Percentiles rank a stretch among this genome's conserved stretches.
These are phyloP conservation scores for Canariomyces notabilis DNA, from an alignment of 2,329 filamentous ascomycete species.

Conservation along the genomic window DNA sequence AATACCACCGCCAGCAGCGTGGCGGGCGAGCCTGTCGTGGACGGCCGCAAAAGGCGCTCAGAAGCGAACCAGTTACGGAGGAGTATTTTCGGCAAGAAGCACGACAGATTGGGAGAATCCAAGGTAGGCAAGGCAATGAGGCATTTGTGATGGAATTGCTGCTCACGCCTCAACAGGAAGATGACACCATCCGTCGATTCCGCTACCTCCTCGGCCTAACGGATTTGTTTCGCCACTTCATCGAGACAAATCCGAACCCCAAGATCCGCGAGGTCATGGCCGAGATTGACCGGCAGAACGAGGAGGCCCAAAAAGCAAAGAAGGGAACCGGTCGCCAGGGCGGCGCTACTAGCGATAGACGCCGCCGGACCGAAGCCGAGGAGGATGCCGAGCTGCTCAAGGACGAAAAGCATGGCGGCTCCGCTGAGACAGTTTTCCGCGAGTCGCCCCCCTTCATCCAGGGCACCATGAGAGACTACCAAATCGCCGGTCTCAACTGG, in stretches of 20 bases:
- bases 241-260: slow-evolving; percentile 93
- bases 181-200: slow-evolving; percentile 91
- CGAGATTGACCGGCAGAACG: slow-evolving; percentile 91
- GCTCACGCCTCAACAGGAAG: slow-evolving; percentile 55
- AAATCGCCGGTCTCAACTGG: slow-evolving; percentile 94
- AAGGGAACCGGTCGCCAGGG: slow-evolving; percentile 76
- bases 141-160: neutral
- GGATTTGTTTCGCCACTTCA: slow-evolving; percentile 97
- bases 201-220: slow-evolving; percentile 91
- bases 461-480: slow-evolving; percentile 91
- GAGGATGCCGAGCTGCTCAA: slow-evolving; percentile 86
- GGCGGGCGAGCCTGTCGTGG: slow-evolving; percentile 64
- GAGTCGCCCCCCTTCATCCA: slow-evolving; percentile 90
- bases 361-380: slow-evolving; percentile 90
- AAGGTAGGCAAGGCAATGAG: slow-evolving; percentile 56
- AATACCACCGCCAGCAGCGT: slow-evolving; percentile 79
- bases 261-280: slow-evolving; percentile 89
- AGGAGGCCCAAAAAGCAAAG: slow-evolving; percentile 63
- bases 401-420: slow-evolving; percentile 83
- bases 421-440: slow-evolving; percentile 84
- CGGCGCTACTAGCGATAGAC: slow-evolving; percentile 71
- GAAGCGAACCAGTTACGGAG: slow-evolving; percentile 87
- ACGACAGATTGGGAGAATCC: slow-evolving; percentile 83
- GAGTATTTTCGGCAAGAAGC: slow-evolving; percentile 91
- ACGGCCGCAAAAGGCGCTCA: slow-evolving; percentile 79